Evolutionary conservation across 2,329 filamentous ascomycete species (phyloP), one percentile per base, ranked within the genome.

Genomic region (Hypomyces rosellus): DNA sequence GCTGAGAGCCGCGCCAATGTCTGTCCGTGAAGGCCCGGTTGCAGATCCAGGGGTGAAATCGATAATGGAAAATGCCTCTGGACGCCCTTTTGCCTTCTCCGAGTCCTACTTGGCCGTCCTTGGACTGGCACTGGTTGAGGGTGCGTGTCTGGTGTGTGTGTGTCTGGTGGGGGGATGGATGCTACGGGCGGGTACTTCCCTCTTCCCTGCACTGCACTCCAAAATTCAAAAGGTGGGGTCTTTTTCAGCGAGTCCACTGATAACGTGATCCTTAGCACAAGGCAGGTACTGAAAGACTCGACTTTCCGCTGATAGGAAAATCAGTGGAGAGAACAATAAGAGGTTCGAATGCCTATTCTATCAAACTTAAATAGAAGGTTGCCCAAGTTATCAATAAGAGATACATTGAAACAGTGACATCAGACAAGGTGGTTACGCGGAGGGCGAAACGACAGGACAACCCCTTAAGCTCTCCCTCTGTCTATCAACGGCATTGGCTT

Each of bases 51-150:
- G 40, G 13, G 18, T 16, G 30, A 18, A 36, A 22, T 52, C 33
- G 25, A 30, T 30, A 30, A 30, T 30, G 25, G 22, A 46, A 51
- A 49, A 52, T 49, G 46, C 50, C 46, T 52, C 50, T 46, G 47
- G 34, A 39, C 18, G 46, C 33, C 9, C 13, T 36, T 20, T 41
- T 37, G 46, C 25, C 41, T 49, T 42, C 50, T 52, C 50, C 50
- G 50, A 46, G 49, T 46, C 37, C 42, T 48, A 34, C 30, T 30
- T 30, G 25, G 25, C 25, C 9, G 25, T 30, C 25, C 25, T 30
- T 30, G 25, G 25, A 30, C 25, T 30, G 25, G 25, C 25, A 30
- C 25, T 30, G 25, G 25, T 30, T 44, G 46, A 50, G 30, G 20
- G 41, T 45, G 22, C 38, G 46, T 37, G 38, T 34, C 34, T 34